Evolutionary conservation across 805 yeast genomes (phyloP).

Genomic region (Candida khao-thaluensis): DNA sequence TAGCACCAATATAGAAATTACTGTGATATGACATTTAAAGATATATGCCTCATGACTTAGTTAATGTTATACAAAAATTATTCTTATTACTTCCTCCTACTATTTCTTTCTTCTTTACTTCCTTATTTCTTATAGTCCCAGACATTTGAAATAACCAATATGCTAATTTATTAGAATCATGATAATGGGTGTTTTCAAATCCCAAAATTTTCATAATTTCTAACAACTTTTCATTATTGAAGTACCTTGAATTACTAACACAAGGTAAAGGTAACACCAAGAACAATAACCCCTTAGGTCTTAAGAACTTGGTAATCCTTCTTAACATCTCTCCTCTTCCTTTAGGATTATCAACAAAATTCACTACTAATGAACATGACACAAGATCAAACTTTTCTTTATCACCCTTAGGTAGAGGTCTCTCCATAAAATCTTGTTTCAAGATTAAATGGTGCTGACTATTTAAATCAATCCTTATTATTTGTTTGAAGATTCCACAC

Average conservation of each 20-base stretch:
- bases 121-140: slow-evolving; percentile 23
- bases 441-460: slow-evolving; percentile 71
- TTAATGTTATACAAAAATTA: slow-evolving; percentile 54
- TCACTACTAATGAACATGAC: slow-evolving; percentile 83
- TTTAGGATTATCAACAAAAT: slow-evolving; percentile 75
- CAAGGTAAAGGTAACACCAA: slow-evolving; percentile 90
- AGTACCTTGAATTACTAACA: slow-evolving; percentile 76
- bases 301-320: slow-evolving; percentile 57
- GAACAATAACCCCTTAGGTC: slow-evolving; percentile 27
- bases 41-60: no score
- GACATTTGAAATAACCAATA: slow-evolving; percentile 66
- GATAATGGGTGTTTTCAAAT: slow-evolving; percentile 43
- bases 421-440: slow-evolving; percentile 82
- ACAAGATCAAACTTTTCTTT: slow-evolving; percentile 58
- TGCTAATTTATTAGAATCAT: slow-evolving; percentile 68
- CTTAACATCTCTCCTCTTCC: slow-evolving; percentile 77
- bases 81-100: slow-evolving; percentile 60
- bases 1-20: no score
- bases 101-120: slow-evolving; percentile 47
- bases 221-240: slow-evolving; percentile 43
- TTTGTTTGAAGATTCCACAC: slow-evolving; percentile 48
- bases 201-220: slow-evolving; percentile 62
- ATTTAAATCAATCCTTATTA: slow-evolving; percentile 72
- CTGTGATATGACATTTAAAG: no score
- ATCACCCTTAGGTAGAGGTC: slow-evolving; percentile 54